phyloP scores from a whole-genome alignment of 192 early-diverging fungal species.

The Coemansia sp. region DNA sequence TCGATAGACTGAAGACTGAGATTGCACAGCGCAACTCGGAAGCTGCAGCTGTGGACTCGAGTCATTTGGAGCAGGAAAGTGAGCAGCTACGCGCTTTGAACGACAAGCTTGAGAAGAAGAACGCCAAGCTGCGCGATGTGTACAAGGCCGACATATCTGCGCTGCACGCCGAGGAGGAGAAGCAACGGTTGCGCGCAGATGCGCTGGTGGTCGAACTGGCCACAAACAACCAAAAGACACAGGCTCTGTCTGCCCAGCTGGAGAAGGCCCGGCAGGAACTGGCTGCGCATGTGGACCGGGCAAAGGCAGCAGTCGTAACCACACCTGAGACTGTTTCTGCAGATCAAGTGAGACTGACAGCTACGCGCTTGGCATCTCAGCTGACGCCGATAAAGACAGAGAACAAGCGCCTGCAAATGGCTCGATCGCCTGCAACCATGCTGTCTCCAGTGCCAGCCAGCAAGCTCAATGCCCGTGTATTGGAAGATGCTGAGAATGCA shows the following conservation, averaged over 20 bases:
- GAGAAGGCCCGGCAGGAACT: constrained; percentile 20
- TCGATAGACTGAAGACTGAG: constrained; percentile 14
- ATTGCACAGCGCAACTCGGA: constrained; percentile 10
- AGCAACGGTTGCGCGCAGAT: constrained; percentile 40
- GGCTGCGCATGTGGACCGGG: not conserved
- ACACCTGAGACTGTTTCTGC: not conserved
- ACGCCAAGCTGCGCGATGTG: constrained; percentile 36
- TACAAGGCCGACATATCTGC: constrained; percentile 44
- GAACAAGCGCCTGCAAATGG: constrained; percentile 22
- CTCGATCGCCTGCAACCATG: constrained; percentile 14
- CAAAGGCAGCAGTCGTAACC: not conserved
- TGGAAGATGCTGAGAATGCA: constrained; percentile 2
- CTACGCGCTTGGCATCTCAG: constrained; percentile 29
- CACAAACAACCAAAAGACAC: not conserved
- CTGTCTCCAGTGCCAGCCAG: constrained; percentile 42
- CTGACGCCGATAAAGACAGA: constrained; percentile 28
- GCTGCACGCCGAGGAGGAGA: constrained; percentile 41
- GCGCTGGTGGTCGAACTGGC: constrained; percentile 22
- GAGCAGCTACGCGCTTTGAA: constrained; percentile 19
- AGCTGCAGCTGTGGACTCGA: constrained; percentile 12
- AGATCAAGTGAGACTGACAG: not conserved
- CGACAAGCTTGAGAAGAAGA: constrained; percentile 50
- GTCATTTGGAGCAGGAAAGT: constrained; percentile 19
- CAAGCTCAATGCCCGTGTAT: constrained; percentile 32
- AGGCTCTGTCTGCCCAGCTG: constrained; percentile 13